Percentiles rank a stretch among this genome's conserved stretches.
These are phyloP conservation scores for Teunomyces kruisii DNA, from an alignment of 805 yeast genomes.

Conservation along the genomic window DNA sequence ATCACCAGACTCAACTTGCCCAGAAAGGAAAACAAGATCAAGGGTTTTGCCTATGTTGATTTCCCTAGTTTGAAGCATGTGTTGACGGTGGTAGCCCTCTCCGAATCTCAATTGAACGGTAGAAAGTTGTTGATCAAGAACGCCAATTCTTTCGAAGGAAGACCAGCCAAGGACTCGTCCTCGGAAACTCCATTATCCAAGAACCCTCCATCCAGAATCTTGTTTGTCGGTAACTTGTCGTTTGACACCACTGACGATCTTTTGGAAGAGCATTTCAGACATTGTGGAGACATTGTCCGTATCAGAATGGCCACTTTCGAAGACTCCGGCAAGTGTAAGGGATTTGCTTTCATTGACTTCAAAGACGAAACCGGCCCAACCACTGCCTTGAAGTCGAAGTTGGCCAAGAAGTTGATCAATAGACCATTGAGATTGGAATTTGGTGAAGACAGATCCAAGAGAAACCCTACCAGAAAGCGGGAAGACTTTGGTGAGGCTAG, in stretches of 20 bases:
- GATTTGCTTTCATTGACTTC: slow-evolving; percentile 91
- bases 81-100: slow-evolving; percentile 58
- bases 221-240: slow-evolving; percentile 90
- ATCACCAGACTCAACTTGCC: slow-evolving; percentile 82
- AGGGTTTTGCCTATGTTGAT: slow-evolving; percentile 92
- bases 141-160: slow-evolving; percentile 79
- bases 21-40: slow-evolving; percentile 62
- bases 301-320: slow-evolving; percentile 98
- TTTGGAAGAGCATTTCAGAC: slow-evolving; percentile 79
- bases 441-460: slow-evolving; percentile 92
- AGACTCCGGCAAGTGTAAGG: slow-evolving; percentile 94
- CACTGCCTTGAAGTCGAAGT: slow-evolving; percentile 71
- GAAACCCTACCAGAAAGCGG: slow-evolving; percentile 46
- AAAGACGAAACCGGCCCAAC: slow-evolving; percentile 79
- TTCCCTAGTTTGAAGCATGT: slow-evolving; percentile 62
- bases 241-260: slow-evolving; percentile 86
- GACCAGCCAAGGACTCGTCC: slow-evolving; percentile 68
- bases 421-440: slow-evolving; percentile 82
- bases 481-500: slow-evolving; percentile 15
- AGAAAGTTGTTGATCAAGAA: slow-evolving; percentile 84
- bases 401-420: slow-evolving; percentile 64
- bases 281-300: slow-evolving; percentile 81
- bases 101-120: slow-evolving; percentile 76
- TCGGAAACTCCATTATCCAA: slow-evolving; percentile 47
- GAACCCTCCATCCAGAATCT: slow-evolving; percentile 84